Percentiles rank a stretch among this genome's conserved stretches.
Evolutionary conservation across 345 rosid genomes (phyloP).

Genomic region (Citrus australasica): DNA sequence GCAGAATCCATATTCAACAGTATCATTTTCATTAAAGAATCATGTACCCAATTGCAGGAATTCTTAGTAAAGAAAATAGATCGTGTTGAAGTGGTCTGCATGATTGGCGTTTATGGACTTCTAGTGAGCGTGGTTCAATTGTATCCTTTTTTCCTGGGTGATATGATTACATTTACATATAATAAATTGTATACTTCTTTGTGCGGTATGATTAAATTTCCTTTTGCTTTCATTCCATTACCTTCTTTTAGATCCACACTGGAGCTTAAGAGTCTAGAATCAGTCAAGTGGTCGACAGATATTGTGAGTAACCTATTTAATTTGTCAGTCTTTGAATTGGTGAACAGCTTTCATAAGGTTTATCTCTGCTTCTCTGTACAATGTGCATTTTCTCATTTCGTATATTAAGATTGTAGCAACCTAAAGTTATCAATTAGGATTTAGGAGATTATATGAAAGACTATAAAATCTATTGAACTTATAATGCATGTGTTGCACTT

Average conservation of each 20-base stretch:
- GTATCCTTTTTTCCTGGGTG: constrained; percentile 33
- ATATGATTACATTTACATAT: background rate
- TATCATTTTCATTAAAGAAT: background rate
- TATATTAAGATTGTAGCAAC: no score
- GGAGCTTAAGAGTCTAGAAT: constrained; percentile 40
- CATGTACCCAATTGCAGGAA: constrained; percentile 36
- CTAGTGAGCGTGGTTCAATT: constrained; percentile 41
- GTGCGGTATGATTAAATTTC: no score
- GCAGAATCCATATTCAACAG: no score
- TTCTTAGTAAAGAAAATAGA: constrained; percentile 53
- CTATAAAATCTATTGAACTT: no score
- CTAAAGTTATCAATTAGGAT: no score
- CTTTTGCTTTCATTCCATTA: constrained; percentile 22
- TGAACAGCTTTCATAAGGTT: background rate
- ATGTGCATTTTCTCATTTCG: no score
- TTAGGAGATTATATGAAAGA: no score
- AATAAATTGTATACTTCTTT: background rate
- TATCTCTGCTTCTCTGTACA: background rate
- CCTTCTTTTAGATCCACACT: constrained; percentile 38
- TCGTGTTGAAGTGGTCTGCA: constrained; percentile 46
- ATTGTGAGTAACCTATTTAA: constrained; percentile 33
- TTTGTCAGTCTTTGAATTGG: background rate
- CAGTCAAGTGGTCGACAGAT: constrained; percentile 45
- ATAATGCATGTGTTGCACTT: no score
- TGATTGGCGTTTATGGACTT: constrained; percentile 47